Evolutionary conservation across 2,329 filamentous ascomycete genomes (phyloP), one percentile per base, ranked within the genome.

Genomic region (Fusarium miscanthi): DNA sequence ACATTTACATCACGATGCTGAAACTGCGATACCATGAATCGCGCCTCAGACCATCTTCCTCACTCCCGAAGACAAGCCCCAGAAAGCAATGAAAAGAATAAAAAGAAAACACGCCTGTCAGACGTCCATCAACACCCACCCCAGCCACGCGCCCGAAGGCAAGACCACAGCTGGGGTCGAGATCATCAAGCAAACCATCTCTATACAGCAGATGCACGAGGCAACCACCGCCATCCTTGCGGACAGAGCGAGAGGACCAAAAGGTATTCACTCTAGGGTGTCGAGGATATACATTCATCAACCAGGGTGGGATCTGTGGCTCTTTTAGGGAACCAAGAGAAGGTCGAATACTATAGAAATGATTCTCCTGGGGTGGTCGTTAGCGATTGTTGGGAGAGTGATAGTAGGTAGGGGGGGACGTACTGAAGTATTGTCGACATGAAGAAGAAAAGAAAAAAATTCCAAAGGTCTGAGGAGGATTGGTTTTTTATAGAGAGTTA

Each of bases 301-400:
- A 76, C 74, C 74, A 76, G 74, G 74, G 91, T 95, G 90, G 90
- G 90, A 89, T 94, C 92, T 95, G 92, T 94, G 89, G 93, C 94
- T 97, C 88, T 88, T 92, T 89, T 94, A 88, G 90, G 90, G 90
- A 95, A 92, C 91, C 94, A 92, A 96, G 93, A 94, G 91, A 88
- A 88, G 89, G 92, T 94, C 91, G 91, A 93, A 88, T 91, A 95
- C 94, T 97, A 94, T 95, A 97, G 93, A 97, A 97, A 93, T 94
- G 93, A 95, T 95, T 95, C 93, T 94, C 84, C 46, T 49, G n/a
- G 3, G 9, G 8, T 8, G 2, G 16, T 49, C 13, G 46, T 49
- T 49, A 49, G 46, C 11, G 21, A 19, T 33, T 5, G 27, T 33
- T 5, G 21, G 21, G 46, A 5, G 19, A 1, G 2, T 19, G 21